Percentiles rank a stretch among this genome's conserved stretches.
phyloP scores from a whole-genome alignment of 768 basidiomycete genomes.

The Astraeus odoratus region DNA sequence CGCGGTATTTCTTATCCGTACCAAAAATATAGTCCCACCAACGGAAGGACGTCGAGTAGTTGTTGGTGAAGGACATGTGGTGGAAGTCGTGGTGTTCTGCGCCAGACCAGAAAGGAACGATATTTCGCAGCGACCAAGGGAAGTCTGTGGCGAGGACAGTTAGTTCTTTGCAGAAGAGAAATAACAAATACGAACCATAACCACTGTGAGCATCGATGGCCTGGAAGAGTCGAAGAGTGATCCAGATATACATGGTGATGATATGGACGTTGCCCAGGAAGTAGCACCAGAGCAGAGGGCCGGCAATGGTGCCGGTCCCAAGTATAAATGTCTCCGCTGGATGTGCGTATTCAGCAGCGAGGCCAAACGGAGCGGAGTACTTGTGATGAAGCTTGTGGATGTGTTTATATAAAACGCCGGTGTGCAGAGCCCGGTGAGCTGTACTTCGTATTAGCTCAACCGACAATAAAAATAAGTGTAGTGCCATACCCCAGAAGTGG shows the following conservation, averaged over 20 bases:
- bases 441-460: slow-evolving; percentile 6
- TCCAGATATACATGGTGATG: slow-evolving; percentile 90
- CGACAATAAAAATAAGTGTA: background rate
- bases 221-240: slow-evolving; percentile 90
- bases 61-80: slow-evolving; percentile 94
- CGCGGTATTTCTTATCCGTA: slow-evolving; percentile 85
- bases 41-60: slow-evolving; percentile 90
- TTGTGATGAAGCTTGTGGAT: slow-evolving; percentile 98
- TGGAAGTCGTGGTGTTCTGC: slow-evolving; percentile 99
- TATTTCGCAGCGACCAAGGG: slow-evolving; percentile 93
- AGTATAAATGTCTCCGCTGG: slow-evolving; percentile 95
- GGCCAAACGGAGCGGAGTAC: slow-evolving; percentile 93
- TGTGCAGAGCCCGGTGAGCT: slow-evolving; percentile 90
- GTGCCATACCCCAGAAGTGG: slow-evolving; percentile 71
- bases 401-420: slow-evolving; percentile 76
- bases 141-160: slow-evolving; percentile 52
- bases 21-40: slow-evolving; percentile 90
- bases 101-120: slow-evolving; percentile 94
- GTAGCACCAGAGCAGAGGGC: slow-evolving; percentile 82
- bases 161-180: background rate
- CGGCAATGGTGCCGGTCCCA: slow-evolving; percentile 83
- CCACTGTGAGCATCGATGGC: slow-evolving; percentile 97
- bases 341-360: slow-evolving; percentile 97
- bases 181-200: slow-evolving; percentile 55
- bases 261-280: slow-evolving; percentile 76